phyloP scores from a whole-genome alignment of 768 basidiomycete genomes.

The Kwoniella bestiolae region DNA sequence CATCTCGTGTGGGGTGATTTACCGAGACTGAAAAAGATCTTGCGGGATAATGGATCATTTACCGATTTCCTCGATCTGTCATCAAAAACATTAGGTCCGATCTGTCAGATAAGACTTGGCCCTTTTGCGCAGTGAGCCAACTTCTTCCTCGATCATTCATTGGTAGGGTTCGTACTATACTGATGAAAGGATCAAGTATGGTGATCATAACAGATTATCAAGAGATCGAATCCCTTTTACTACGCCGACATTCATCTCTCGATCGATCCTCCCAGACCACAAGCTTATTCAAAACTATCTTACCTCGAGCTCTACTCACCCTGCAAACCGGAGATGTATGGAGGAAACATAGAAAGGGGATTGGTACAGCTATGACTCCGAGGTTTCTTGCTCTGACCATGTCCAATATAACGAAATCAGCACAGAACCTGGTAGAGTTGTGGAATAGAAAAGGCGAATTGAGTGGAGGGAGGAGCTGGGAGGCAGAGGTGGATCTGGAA shows the following conservation, averaged over 20 bases:
- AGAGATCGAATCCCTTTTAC: constrained; percentile 35
- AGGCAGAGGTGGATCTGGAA: constrained; percentile 37
- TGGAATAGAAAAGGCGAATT: constrained; percentile 30
- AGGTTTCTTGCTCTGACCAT: constrained; percentile 45
- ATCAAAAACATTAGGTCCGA: constrained; percentile 30
- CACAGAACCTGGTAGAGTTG: constrained; percentile 33
- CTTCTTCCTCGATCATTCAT: too few relatives aligned
- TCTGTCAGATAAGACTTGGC: constrained; percentile 43
- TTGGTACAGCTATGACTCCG: constrained; percentile 49
- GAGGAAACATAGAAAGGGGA: constrained; percentile 47
- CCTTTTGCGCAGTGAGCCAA: constrained; percentile 31
- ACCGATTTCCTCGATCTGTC: constrained; percentile 10
- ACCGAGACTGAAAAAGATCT: not conserved
- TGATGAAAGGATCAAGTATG: too few relatives aligned
- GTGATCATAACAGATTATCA: constrained; percentile 39
- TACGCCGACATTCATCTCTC: constrained; percentile 27
- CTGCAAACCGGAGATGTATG: constrained; percentile 36
- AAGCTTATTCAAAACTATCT: constrained; percentile 33
- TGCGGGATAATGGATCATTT: constrained; percentile 3
- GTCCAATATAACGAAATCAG: constrained; percentile 31
- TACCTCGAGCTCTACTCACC: constrained; percentile 44
- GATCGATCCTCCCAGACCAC: constrained; percentile 41
- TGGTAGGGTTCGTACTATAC: too few relatives aligned
- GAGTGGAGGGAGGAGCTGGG: constrained; percentile 23
- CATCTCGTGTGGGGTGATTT: constrained; percentile 14